Base-by-base conservation (phyloP, 495 filamentous ascomycete species). In the Penicillium lagena region DNA sequence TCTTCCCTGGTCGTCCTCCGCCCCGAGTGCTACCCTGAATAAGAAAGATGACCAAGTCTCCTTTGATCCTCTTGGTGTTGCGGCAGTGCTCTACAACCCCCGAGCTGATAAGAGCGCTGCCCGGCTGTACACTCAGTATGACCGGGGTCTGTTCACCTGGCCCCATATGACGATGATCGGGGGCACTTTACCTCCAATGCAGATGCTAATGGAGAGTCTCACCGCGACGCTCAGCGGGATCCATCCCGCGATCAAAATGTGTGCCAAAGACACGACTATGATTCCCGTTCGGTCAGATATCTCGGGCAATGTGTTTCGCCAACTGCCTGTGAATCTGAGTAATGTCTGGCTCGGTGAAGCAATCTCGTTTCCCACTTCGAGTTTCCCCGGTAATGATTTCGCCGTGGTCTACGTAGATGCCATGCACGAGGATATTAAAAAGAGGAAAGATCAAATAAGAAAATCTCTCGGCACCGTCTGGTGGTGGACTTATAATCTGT, bases 111-210 rank as follows among this genome's bases (percentile, higher is more conserved):
- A 48, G 4, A 56, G 52, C 29, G 55, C 60, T 9, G 58, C 60
- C n/a, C 42, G 51, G 12, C 45, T 63, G 0, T 63, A 63, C n/a
- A 52, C 53, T 4, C 58, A 63, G 40, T 59, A 44, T 27, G 60
- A 63, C 45, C 42, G 42, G 12, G 48, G 45, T 5, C 37, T 50
- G 29, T 63, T 62, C 38, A 56, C 42, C 38, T 63, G 60, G 60
- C 60, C 60, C 29, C 60, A 63, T 40, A 52, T 47, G 22, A 62
- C 47, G n/a, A 62, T 62, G 60, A 50, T 63, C 15, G 60, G 60
- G 14, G 58, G 51, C 11, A 60, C 55, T 7, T 39, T 63, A 5
- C 49, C 56, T 2, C 51, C 60, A 3, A 51, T 63, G 34, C 54
- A 59, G 38, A 54, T 58, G 58, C 50, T 63, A 4, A 55, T 61